These are phyloP conservation scores for Talaromyces proteolyticus DNA, from an alignment of 495 filamentous ascomycete species.

Conservation along the genomic window DNA sequence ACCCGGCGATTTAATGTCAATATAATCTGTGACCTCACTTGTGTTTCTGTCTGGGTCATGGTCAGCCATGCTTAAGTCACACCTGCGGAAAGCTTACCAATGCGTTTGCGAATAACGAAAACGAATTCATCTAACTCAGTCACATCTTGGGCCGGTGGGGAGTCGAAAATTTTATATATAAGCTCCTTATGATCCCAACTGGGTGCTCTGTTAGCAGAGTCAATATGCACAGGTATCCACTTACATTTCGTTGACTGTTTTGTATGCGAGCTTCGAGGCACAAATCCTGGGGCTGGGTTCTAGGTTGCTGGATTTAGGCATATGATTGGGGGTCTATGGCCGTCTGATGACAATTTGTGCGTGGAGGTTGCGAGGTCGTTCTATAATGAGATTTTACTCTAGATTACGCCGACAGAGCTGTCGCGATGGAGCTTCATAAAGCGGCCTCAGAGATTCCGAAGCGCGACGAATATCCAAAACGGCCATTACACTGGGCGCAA, in stretches of 20 bases:
- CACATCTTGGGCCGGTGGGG: not conserved
- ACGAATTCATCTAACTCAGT: not conserved
- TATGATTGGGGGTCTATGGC: conserved; percentile 20
- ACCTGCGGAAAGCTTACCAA: not conserved
- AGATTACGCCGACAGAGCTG: not conserved
- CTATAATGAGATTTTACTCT: conserved; percentile 3
- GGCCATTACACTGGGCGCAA: conserved; percentile 4
- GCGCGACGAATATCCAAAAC: not conserved
- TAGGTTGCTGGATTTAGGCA: conserved; percentile 27
- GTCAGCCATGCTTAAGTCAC: not conserved
- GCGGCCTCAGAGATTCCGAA: not conserved
- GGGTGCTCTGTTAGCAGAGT: not conserved
- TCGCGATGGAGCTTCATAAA: not conserved
- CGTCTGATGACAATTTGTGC: conserved; percentile 9
- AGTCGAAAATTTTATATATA: not conserved
- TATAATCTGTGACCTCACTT: not conserved
- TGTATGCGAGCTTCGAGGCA: not conserved
- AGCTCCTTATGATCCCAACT: not conserved
- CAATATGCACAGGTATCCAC: not conserved
- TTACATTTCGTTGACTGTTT: not conserved
- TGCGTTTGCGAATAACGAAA: not conserved
- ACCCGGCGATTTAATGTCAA: conserved; percentile 17
- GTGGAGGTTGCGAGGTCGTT: conserved; percentile 9
- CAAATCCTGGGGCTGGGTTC: conserved; percentile 13
- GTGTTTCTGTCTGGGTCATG: not conserved